Evolutionary conservation across 441 rosid species (phyloP).

Genomic region (Gossypium lobatum): DNA sequence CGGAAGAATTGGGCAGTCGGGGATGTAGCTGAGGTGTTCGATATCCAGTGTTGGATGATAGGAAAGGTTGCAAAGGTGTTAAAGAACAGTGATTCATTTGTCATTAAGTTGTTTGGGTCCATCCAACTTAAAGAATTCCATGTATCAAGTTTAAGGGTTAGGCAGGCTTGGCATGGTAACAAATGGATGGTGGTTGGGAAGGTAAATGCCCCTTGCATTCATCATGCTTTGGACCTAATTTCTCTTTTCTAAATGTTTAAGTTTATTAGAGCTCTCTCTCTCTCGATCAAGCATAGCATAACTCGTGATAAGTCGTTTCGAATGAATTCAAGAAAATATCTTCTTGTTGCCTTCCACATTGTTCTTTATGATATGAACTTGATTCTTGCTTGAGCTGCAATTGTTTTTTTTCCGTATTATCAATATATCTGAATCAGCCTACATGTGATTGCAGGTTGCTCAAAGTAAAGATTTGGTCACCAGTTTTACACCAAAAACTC

Average conservation of each 20-base stretch:
- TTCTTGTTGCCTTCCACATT: not conserved
- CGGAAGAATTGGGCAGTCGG: slow-evolving; percentile 32
- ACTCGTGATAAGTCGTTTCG: not conserved
- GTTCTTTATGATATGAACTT: not conserved
- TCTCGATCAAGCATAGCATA: not conserved
- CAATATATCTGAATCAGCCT: not conserved
- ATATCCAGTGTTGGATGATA: slow-evolving; percentile 30
- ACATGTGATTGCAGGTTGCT: slow-evolving; percentile 21
- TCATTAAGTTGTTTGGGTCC: slow-evolving; percentile 32
- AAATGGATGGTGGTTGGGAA: slow-evolving; percentile 27
- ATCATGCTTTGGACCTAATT: not conserved
- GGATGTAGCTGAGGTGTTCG: slow-evolving; percentile 34
- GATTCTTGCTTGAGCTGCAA: not conserved
- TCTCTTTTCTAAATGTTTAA: not conserved
- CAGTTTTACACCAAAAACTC: not conserved
- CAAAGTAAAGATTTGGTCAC: slow-evolving; percentile 9
- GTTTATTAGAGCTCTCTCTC: not conserved
- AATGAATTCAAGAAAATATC: not conserved
- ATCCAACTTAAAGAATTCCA: slow-evolving; percentile 32
- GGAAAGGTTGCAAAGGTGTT: slow-evolving; percentile 32
- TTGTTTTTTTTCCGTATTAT: not conserved
- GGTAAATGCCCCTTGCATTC: slow-evolving; percentile 22
- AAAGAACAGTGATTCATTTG: slow-evolving; percentile 20
- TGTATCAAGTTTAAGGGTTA: slow-evolving; percentile 26
- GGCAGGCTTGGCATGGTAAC: slow-evolving; percentile 29